Conservation (phyloP, 169 alveolate genomes). For the Plasmodium gonderi region DNA sequence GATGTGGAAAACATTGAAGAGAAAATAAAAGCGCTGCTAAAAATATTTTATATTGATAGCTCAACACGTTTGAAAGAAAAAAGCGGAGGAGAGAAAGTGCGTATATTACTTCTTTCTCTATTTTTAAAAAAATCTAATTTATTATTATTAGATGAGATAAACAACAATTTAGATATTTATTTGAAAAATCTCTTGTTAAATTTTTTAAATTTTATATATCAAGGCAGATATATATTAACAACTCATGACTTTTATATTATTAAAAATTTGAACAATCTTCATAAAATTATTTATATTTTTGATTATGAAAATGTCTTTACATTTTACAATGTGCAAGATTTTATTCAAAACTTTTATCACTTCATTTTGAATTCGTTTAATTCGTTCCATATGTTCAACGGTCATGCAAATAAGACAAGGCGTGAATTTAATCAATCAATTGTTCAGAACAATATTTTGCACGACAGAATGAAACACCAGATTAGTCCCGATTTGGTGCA, state of each 20-base stretch:
- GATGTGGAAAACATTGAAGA: slow-evolving; percentile 37
- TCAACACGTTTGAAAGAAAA: slow-evolving; percentile 70
- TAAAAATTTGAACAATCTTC: slow-evolving; percentile 70
- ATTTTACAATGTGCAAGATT: slow-evolving; percentile 77
- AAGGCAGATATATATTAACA: slow-evolving; percentile 81
- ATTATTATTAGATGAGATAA: slow-evolving; percentile 83
- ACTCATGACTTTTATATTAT: slow-evolving; percentile 84
- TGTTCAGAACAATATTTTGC: too few species aligned
- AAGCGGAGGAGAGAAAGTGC: slow-evolving; percentile 83
- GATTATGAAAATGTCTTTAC: slow-evolving; percentile 74
- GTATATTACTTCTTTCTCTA: slow-evolving; percentile 78
- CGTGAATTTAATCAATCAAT: not conserved
- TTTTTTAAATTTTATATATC: slow-evolving; percentile 78
- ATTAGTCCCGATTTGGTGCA: too few species aligned
- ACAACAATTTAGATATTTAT: slow-evolving; percentile 82
- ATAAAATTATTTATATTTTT: slow-evolving; percentile 72
- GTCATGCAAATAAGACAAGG: not conserved
- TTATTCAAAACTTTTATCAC: slow-evolving; percentile 75
- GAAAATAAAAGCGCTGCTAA: slow-evolving; percentile 75
- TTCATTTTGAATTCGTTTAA: slow-evolving; percentile 49
- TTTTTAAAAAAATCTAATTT: slow-evolving; percentile 81
- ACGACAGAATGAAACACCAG: too few species aligned
- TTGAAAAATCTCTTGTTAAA: slow-evolving; percentile 73
- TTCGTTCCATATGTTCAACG: not conserved
- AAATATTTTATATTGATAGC: slow-evolving; percentile 79